These are phyloP conservation scores for Clitopilus hobsonii DNA, from an alignment of 768 basidiomycete genomes.

Conservation along the genomic window DNA sequence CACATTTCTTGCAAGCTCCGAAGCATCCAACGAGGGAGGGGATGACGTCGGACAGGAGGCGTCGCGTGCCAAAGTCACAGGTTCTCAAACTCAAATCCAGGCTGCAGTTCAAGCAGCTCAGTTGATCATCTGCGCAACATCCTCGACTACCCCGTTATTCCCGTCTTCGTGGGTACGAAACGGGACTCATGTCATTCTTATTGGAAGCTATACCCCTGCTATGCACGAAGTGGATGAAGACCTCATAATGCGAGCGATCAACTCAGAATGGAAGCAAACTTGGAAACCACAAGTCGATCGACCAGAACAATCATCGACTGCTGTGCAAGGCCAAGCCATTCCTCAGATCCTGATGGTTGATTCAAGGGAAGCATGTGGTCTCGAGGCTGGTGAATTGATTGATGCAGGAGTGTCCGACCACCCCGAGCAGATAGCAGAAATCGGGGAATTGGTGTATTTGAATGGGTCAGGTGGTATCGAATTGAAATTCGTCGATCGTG, in stretches of 20 bases:
- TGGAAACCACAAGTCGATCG: no score
- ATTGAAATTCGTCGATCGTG: neutral
- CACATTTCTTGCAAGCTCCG: slow-evolving; percentile 10
- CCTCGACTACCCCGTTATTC: slow-evolving; percentile 68
- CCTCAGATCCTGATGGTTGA: slow-evolving; percentile 60
- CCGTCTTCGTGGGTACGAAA: slow-evolving; percentile 55
- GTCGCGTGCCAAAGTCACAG: neutral
- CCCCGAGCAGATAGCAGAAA: slow-evolving; percentile 45
- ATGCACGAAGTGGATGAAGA: slow-evolving; percentile 74
- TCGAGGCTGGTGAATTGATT: slow-evolving; percentile 83
- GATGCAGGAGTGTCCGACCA: slow-evolving; percentile 33
- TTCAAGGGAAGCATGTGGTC: slow-evolving; percentile 61
- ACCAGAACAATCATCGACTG: no score
- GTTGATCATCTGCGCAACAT: slow-evolving; percentile 74
- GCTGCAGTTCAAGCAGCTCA: slow-evolving; percentile 36
- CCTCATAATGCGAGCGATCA: slow-evolving; percentile 49
- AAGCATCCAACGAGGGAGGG: slow-evolving; percentile 3
- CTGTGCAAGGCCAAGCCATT: neutral
- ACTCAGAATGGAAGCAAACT: neutral
- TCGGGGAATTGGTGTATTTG: slow-evolving; percentile 55
- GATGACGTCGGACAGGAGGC: slow-evolving; percentile 1
- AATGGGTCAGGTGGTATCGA: slow-evolving; percentile 8
- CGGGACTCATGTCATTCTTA: slow-evolving; percentile 67
- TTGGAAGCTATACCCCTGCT: slow-evolving; percentile 76
- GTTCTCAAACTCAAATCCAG: slow-evolving; percentile 16